Evolutionary conservation across 176 grass and related monocot genomes (phyloP).

Genomic region (Echinochloa phyllopogon): DNA sequence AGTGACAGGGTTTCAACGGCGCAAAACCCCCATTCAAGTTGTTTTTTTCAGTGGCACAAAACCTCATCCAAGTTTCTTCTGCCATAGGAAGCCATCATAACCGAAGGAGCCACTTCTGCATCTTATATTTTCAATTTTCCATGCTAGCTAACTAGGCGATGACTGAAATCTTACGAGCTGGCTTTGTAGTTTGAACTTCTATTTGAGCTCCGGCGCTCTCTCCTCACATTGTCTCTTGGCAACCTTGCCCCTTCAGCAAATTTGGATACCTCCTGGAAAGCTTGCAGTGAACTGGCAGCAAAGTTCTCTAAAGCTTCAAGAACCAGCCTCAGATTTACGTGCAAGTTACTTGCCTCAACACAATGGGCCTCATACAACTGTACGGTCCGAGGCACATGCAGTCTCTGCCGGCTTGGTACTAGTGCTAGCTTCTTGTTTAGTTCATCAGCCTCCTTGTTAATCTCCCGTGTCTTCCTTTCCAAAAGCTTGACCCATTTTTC

Average conservation of each 20-base stretch:
- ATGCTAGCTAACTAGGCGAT: not conserved
- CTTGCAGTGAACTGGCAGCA: slow-evolving; percentile 51
- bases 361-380: slow-evolving; percentile 40
- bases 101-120: not conserved
- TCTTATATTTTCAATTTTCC: slow-evolving; percentile 7
- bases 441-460: slow-evolving; percentile 68
- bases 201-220: slow-evolving; percentile 22
- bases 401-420: slow-evolving; percentile 48
- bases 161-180: slow-evolving; percentile 22
- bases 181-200: not conserved
- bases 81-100: not conserved
- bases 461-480: slow-evolving; percentile 61
- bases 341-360: slow-evolving; percentile 51
- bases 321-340: slow-evolving; percentile 56
- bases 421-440: slow-evolving; percentile 74
- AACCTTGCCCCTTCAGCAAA: slow-evolving; percentile 41
- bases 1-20: not conserved
- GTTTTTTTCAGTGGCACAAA: slow-evolving; percentile 1
- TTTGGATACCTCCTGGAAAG: slow-evolving; percentile 60
- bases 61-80: slow-evolving; percentile 10
- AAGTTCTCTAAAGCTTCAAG: slow-evolving; percentile 66
- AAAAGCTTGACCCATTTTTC: slow-evolving; percentile 68
- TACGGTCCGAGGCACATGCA: slow-evolving; percentile 37
- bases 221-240: slow-evolving; percentile 44
- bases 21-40: not conserved